Conservation (phyloP, 768 basidiomycete genomes). For the Dendrothele bispora region DNA sequence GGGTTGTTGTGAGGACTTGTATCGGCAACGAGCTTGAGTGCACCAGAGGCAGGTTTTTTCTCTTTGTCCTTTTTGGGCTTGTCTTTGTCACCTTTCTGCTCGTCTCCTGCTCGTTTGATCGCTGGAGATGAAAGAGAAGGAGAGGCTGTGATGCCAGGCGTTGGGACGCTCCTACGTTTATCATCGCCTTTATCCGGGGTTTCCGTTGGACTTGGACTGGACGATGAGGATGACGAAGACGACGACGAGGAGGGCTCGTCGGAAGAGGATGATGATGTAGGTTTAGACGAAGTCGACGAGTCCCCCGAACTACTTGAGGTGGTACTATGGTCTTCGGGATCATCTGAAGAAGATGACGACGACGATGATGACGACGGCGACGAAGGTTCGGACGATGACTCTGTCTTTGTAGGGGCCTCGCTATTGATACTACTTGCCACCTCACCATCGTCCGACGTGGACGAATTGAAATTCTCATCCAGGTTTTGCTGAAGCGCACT, state of each 20-base stretch:
- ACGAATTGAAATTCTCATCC: neutral
- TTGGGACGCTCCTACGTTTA: no score
- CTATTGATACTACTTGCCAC: conserved; percentile 4
- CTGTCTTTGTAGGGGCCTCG: neutral
- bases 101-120: neutral
- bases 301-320: neutral
- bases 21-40: neutral
- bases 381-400: neutral
- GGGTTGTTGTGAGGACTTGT: neutral
- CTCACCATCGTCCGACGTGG: neutral
- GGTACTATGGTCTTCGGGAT: no score
- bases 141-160: no score
- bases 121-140: neutral
- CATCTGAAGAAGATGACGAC: neutral
- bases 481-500: neutral
- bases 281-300: neutral
- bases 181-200: no score
- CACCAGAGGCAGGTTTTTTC: neutral
- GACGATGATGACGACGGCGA: neutral
- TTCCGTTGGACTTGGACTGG: neutral
- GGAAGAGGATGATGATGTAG: neutral
- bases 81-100: neutral
- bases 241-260: neutral
- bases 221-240: neutral
- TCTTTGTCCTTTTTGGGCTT: neutral